Conservation (phyloP, 306 rosid species). For the Prunus armeniaca region DNA sequence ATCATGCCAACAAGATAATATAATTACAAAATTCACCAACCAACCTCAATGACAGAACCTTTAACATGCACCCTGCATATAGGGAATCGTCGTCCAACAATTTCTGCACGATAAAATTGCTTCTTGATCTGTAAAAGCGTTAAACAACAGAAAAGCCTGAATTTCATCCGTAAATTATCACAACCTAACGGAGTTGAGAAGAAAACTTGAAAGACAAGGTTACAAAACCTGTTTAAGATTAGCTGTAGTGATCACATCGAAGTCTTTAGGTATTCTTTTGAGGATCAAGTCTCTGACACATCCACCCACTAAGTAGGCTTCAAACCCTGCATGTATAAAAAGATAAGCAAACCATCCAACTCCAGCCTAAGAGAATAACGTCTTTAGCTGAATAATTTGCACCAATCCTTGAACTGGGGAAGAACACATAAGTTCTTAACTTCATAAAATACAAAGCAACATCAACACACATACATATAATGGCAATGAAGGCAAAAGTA, state of each 20-base stretch:
- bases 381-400: not conserved
- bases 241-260: constrained; percentile 86
- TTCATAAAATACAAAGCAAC: not conserved
- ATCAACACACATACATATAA: not conserved
- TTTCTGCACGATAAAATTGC: constrained; percentile 33
- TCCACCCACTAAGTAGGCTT: constrained; percentile 92
- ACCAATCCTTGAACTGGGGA: not conserved
- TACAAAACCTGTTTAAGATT: constrained; percentile 59
- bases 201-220: constrained; percentile 6
- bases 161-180: not conserved
- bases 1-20: not conserved
- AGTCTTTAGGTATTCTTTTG: constrained; percentile 76
- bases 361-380: not conserved
- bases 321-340: constrained; percentile 56
- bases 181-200: constrained; percentile 4
- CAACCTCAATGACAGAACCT: constrained; percentile 69
- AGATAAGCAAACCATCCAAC: constrained; percentile 12
- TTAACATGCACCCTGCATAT: constrained; percentile 60
- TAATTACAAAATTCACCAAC: constrained; percentile 22
- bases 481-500: not conserved
- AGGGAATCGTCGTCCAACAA: constrained; percentile 84
- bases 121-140: constrained; percentile 48
- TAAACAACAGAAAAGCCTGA: not conserved
- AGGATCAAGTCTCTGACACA: constrained; percentile 91
- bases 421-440: not conserved